Evolutionary conservation across 1,284 basidiomycete species (phyloP).

Genomic region (Leccinum pachyderme): DNA sequence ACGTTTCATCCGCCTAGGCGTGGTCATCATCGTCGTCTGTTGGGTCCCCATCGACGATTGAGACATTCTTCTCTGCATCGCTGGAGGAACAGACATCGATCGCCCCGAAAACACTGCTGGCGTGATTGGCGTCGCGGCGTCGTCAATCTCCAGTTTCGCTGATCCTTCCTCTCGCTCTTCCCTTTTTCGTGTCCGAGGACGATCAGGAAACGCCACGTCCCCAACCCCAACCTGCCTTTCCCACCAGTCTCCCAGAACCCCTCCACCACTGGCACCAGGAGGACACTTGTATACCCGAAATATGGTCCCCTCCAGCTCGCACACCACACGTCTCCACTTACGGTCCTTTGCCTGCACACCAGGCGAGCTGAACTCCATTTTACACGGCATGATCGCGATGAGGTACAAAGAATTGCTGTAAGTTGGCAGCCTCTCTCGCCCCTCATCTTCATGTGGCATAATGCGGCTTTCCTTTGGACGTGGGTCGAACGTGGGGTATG

Average conservation of each 20-base stretch:
- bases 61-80: conserved; percentile 17
- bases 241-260: conserved; percentile 69
- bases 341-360: conserved; percentile 87
- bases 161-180: conserved; percentile 31
- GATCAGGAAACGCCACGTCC: conserved; percentile 40
- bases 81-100: conserved; percentile 8
- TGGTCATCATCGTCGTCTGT: conserved; percentile 13
- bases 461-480: conserved; percentile 21
- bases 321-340: conserved; percentile 87
- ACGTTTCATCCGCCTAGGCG: conserved; percentile 21
- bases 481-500: conserved; percentile 33
- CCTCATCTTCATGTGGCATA: conserved; percentile 49
- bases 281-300: conserved; percentile 82
- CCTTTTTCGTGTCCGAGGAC: conserved; percentile 32
- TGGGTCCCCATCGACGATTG: conserved; percentile 27
- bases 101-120: neutral
- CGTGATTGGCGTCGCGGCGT: neutral
- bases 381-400: conserved; percentile 82
- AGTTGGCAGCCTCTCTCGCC: conserved; percentile 73
- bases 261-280: conserved; percentile 45
- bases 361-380: conserved; percentile 90
- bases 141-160: conserved; percentile 24
- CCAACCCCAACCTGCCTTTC: conserved; percentile 70
- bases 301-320: conserved; percentile 90
- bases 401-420: conserved; percentile 89